Conservation (phyloP, 2,329 filamentous ascomycete species). For the Ascochyta rabiei region DNA sequence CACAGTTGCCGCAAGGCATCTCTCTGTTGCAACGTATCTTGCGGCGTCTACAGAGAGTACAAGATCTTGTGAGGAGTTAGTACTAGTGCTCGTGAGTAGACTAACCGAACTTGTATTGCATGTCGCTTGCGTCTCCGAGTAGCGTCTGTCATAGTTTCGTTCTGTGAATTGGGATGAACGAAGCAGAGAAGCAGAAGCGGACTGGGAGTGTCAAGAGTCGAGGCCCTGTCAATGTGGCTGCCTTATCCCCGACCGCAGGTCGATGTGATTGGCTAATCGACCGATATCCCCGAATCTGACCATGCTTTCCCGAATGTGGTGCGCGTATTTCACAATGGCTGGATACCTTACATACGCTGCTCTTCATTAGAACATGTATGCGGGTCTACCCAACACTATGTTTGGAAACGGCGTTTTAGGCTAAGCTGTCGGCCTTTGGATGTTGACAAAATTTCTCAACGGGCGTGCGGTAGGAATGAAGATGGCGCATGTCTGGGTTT, state of each 20-base stretch:
- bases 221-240: neutral
- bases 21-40: constrained; percentile 68
- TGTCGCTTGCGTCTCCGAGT: constrained; percentile 49
- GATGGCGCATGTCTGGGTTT: neutral
- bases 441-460: neutral
- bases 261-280: constrained; percentile 6
- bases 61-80: constrained; percentile 53
- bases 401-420: neutral
- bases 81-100: neutral
- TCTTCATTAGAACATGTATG: neutral
- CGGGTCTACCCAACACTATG: neutral
- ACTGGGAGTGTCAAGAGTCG: too few relatives aligned
- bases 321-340: neutral
- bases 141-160: constrained; percentile 28
- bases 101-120: constrained; percentile 48
- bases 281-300: neutral
- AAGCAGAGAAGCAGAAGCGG: neutral
- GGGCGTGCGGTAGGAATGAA: neutral
- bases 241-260: neutral
- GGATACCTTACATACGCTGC: neutral
- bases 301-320: neutral
- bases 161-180: neutral
- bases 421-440: neutral
- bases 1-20: constrained; percentile 64
- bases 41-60: constrained; percentile 63